A percentile compares a stretch with the other conserved stretches of the same genome.
Evolutionary conservation across 2,329 filamentous ascomycete species (phyloP).

Genomic region (Trichoderma brevicompactum): DNA sequence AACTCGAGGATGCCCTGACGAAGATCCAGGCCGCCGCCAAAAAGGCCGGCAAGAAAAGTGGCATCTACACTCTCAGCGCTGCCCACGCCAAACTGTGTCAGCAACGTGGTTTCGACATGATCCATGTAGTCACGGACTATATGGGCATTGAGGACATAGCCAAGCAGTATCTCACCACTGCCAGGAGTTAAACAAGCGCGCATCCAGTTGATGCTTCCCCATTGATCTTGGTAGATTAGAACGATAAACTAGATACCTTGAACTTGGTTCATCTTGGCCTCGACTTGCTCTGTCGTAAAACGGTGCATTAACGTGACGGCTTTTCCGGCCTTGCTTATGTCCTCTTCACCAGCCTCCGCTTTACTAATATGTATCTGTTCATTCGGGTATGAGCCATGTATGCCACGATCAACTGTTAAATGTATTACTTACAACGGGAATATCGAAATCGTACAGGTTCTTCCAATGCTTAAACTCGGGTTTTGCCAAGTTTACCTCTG

Average conservation of each 20-base stretch:
- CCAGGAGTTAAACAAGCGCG: conserved; percentile 42
- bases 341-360: conserved; percentile 53
- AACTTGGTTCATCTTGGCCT: conserved; percentile 68
- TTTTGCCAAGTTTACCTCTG: conserved; percentile 72
- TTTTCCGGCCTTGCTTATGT: conserved; percentile 58
- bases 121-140: conserved; percentile 61
- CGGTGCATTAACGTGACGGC: conserved; percentile 79
- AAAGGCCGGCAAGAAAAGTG: conserved; percentile 68
- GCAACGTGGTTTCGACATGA: conserved; percentile 65
- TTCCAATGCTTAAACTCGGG: conserved; percentile 68
- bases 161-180: conserved; percentile 52
- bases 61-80: conserved; percentile 61
- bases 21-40: conserved; percentile 61
- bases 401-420: not conserved
- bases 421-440: conserved; percentile 67
- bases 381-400: not conserved
- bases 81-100: conserved; percentile 60
- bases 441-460: conserved; percentile 78
- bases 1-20: conserved; percentile 63
- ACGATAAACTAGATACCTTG: conserved; percentile 39
- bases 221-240: conserved; percentile 8
- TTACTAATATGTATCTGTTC: conserved; percentile 66
- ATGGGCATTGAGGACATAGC: conserved; percentile 53
- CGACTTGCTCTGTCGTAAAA: conserved; percentile 69
- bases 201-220: not conserved